These are phyloP conservation scores for Ramularia collo-cygni DNA, from an alignment of 2,329 filamentous ascomycete species.

Conservation along the genomic window DNA sequence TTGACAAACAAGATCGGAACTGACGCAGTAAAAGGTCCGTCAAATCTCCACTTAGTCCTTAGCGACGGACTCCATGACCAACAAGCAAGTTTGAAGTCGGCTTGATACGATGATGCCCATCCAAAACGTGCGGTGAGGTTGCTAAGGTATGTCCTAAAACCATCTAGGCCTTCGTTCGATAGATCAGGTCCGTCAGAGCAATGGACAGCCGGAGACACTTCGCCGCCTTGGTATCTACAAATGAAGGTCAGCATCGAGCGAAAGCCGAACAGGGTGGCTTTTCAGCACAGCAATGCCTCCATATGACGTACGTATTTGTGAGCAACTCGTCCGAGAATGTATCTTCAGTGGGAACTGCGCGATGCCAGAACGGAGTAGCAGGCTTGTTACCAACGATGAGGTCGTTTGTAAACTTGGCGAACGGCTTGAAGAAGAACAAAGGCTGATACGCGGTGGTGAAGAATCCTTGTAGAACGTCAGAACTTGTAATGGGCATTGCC, in stretches of 20 bases:
- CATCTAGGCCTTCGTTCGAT: conserved; percentile 14
- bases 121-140: conserved; percentile 16
- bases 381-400: conserved; percentile 11
- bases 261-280: too few species aligned
- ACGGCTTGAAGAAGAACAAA: conserved; percentile 14
- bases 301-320: too few species aligned
- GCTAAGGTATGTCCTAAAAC: conserved; percentile 10
- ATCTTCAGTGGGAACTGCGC: conserved; percentile 12
- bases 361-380: conserved; percentile 15
- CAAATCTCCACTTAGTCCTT: conserved; percentile 18
- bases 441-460: conserved; percentile 17
- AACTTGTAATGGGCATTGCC: conserved; percentile 13
- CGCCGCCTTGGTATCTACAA: conserved; percentile 16
- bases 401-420: conserved; percentile 14
- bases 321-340: conserved; percentile 15
- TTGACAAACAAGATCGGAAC: conserved; percentile 27
- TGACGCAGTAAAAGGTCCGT: conserved; percentile 13
- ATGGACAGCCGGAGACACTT: conserved; percentile 13
- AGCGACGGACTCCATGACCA: conserved; percentile 17
- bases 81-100: conserved; percentile 18
- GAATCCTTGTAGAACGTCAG: conserved; percentile 14
- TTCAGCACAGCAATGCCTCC: too few species aligned
- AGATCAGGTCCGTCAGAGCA: conserved; percentile 18
- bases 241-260: too few species aligned
- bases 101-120: conserved; percentile 13